Evolutionary conservation across 1,139 yeast genomes (phyloP).

Genomic region (Pichia sp.): DNA sequence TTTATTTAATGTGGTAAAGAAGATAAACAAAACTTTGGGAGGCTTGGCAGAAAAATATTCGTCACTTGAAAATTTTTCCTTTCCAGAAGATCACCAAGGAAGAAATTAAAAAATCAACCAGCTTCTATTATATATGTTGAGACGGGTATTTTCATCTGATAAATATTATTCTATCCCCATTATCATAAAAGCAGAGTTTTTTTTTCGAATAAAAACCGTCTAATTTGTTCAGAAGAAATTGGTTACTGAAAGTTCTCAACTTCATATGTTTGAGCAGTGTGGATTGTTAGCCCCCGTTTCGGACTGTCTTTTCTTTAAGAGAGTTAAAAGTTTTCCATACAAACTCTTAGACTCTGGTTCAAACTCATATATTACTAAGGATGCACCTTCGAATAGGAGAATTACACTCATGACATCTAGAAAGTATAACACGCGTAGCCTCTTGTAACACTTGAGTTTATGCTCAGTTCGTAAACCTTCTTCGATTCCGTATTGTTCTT

Average conservation of each 20-base stretch:
- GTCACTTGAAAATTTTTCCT: background rate
- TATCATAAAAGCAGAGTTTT: background rate
- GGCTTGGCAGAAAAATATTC: background rate
- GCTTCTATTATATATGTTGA: background rate
- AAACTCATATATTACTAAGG: background rate
- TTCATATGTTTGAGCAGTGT: background rate
- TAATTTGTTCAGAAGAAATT: background rate
- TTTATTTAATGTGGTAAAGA: background rate
- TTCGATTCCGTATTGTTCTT: background rate
- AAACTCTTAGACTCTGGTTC: background rate
- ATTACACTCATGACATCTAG: background rate
- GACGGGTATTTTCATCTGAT: too few species aligned
- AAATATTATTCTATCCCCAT: background rate
- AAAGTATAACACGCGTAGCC: background rate
- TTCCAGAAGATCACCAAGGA: background rate
- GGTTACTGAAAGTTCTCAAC: background rate
- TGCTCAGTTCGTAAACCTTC: background rate
- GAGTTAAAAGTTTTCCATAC: background rate
- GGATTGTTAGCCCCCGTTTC: background rate
- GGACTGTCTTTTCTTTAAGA: background rate
- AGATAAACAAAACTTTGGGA: background rate
- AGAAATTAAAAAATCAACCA: background rate
- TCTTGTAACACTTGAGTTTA: background rate
- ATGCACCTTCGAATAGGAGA: background rate
- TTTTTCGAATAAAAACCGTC: background rate